These are phyloP conservation scores for Haematococcus sp. DNA, from an alignment of 139 green algal genomes.

Conservation along the genomic window DNA sequence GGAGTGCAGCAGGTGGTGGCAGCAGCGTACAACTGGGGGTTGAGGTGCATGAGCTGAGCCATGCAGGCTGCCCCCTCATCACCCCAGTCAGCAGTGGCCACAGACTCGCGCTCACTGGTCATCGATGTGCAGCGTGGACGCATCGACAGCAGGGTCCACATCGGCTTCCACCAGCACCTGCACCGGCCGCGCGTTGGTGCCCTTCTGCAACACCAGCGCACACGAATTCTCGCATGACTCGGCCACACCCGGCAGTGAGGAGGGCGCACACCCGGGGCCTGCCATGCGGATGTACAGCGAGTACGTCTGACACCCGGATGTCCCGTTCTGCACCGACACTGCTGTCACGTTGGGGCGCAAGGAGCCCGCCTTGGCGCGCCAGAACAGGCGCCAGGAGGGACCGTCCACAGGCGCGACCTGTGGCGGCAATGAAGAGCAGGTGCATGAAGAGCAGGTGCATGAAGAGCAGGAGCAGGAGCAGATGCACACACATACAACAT, in stretches of 20 bases:
- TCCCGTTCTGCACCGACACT: background rate
- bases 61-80: no score
- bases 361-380: background rate
- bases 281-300: conserved; percentile 11
- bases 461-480: no score
- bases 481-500: no score
- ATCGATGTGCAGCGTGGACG: conserved; percentile 27
- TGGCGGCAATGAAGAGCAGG: background rate
- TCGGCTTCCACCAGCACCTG: conserved; percentile 20
- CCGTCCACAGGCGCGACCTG: conserved; percentile 19
- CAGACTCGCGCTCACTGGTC: conserved; percentile 16
- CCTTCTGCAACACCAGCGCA: conserved; percentile 28
- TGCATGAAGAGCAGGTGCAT: background rate
- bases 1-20: no score
- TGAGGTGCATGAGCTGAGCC: no score
- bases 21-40: no score
- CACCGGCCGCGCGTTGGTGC: conserved; percentile 17
- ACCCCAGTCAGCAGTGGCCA: no score
- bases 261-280: conserved; percentile 6
- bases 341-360: conserved; percentile 6
- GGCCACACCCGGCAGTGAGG: conserved; percentile 15
- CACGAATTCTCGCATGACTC: conserved; percentile 17
- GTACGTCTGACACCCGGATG: conserved; percentile 19
- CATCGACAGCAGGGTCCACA: conserved; percentile 6
- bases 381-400: conserved; percentile 14